A percentile compares a stretch with the other conserved stretches of the same genome.
Conservation (phyloP, 2,329 filamentous ascomycete species). For the Aureobasidium melanogenum region DNA sequence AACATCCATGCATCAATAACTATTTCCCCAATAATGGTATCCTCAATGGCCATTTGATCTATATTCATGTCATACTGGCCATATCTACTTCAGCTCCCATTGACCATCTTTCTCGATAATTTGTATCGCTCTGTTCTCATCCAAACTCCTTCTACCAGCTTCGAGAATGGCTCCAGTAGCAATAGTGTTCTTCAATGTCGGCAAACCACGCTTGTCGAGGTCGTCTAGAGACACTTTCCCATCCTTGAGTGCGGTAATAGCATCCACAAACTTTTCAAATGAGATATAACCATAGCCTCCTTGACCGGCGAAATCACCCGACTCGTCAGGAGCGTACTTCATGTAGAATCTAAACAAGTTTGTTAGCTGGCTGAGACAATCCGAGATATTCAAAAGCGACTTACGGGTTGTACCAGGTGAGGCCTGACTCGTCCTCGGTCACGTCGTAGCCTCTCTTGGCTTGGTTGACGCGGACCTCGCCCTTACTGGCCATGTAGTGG, state of each 20-base stretch:
- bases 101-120: slow-evolving; percentile 57
- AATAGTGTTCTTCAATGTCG: slow-evolving; percentile 81
- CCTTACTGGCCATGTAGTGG: slow-evolving; percentile 78
- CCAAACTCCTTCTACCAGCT: slow-evolving; percentile 73
- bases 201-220: slow-evolving; percentile 70
- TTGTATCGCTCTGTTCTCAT: slow-evolving; percentile 69
- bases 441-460: slow-evolving; percentile 92
- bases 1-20: background rate
- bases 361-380: background rate
- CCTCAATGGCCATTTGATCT: background rate
- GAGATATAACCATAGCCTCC: slow-evolving; percentile 88
- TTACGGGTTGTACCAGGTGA: slow-evolving; percentile 81
- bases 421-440: slow-evolving; percentile 63
- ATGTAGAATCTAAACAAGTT: slow-evolving; percentile 15
- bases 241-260: slow-evolving; percentile 68
- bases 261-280: slow-evolving; percentile 94
- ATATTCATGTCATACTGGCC: background rate
- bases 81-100: slow-evolving; percentile 55
- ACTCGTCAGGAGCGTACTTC: slow-evolving; percentile 88
- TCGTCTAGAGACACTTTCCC: slow-evolving; percentile 63
- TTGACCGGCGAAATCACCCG: slow-evolving; percentile 88
- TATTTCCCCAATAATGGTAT: background rate
- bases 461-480: slow-evolving; percentile 85
- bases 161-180: slow-evolving; percentile 87
- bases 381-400: slow-evolving; percentile 18